A percentile compares a stretch with the other conserved stretches of the same genome.
Evolutionary conservation across 352 stramenopile genomes (phyloP).

Genomic region (Globisporangium acanthophoron): DNA sequence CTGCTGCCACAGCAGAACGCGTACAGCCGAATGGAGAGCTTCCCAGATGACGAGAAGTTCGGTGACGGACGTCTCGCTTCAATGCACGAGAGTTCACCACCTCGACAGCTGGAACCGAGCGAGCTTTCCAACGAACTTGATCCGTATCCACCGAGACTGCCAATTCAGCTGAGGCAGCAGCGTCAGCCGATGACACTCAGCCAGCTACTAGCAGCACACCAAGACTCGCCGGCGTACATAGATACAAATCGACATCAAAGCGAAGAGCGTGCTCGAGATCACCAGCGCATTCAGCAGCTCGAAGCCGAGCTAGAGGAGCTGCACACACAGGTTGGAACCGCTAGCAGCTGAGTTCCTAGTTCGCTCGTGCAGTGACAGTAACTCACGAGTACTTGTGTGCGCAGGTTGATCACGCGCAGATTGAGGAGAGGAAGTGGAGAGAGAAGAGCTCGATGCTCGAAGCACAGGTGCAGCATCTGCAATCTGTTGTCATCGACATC

Average conservation of each 20-base stretch:
- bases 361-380: neutral
- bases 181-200: conserved; percentile 9
- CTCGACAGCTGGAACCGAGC: neutral
- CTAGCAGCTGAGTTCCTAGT: no score
- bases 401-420: conserved; percentile 9
- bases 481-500: conserved; percentile 16
- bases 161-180: neutral
- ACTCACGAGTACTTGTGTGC: neutral
- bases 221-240: no score
- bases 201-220: conserved; percentile 3
- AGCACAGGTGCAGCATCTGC: conserved; percentile 17
- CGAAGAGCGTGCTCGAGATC: neutral
- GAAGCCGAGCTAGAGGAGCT: conserved; percentile 9
- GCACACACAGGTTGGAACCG: neutral
- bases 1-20: neutral
- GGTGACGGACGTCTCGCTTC: neutral
- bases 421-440: conserved; percentile 15
- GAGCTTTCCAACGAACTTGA: neutral
- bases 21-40: neutral
- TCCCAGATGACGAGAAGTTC: neutral
- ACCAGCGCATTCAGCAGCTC: conserved; percentile 7
- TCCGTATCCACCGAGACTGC: neutral
- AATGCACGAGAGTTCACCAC: neutral
- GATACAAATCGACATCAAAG: neutral
- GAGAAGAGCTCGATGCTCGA: conserved; percentile 19